A percentile compares a stretch with the other conserved stretches of the same genome.
These are phyloP conservation scores for Escovopsis sp. DNA, from an alignment of 2,329 filamentous ascomycete genomes.

Conservation along the genomic window DNA sequence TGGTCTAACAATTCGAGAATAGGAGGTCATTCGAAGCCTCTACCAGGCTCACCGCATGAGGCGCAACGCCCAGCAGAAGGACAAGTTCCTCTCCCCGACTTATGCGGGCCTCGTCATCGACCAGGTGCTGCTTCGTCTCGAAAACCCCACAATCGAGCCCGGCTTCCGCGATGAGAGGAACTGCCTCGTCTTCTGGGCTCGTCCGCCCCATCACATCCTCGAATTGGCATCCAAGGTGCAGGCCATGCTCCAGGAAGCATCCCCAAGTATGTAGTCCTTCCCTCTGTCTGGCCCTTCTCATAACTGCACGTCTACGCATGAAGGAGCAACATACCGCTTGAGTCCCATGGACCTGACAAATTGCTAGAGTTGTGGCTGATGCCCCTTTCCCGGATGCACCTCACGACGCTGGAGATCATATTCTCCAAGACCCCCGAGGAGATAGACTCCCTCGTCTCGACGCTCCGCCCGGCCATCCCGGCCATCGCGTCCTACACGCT, in stretches of 20 bases:
- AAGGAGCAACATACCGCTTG: background rate
- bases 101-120: constrained; percentile 65
- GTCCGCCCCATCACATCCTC: constrained; percentile 60
- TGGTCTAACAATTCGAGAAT: background rate
- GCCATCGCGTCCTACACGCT: constrained; percentile 52
- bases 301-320: background rate
- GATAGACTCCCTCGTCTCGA: constrained; percentile 46
- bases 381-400: constrained; percentile 63
- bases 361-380: constrained; percentile 51
- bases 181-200: constrained; percentile 78
- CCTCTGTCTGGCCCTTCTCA: background rate
- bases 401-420: constrained; percentile 74
- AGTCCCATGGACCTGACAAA: background rate
- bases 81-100: constrained; percentile 52
- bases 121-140: constrained; percentile 55
- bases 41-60: constrained; percentile 62
- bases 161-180: constrained; percentile 62
- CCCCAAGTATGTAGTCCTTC: constrained; percentile 46
- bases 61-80: constrained; percentile 62
- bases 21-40: constrained; percentile 53
- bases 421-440: constrained; percentile 60
- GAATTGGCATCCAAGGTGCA: constrained; percentile 57
- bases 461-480: constrained; percentile 40
- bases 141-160: constrained; percentile 47
- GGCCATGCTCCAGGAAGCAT: constrained; percentile 43